Evolutionary conservation across 345 rosid genomes (phyloP).

Genomic region (Salix brachista): DNA sequence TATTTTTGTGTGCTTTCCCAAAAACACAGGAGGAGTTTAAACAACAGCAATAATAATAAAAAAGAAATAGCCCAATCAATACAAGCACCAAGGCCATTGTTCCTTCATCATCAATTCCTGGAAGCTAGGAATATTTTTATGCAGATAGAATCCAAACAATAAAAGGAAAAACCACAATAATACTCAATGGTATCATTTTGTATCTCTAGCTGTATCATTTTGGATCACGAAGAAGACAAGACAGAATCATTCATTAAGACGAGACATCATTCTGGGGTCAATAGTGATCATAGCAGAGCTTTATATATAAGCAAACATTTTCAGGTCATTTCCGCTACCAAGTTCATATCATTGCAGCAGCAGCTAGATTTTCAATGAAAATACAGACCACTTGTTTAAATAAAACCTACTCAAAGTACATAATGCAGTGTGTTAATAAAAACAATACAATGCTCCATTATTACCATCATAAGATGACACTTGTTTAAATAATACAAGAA

Average conservation of each 20-base stretch:
- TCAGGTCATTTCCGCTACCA: not conserved
- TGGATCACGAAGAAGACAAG: not conserved
- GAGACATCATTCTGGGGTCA: not conserved
- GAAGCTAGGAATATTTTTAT: not conserved
- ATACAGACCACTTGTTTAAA: not conserved
- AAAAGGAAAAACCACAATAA: not conserved
- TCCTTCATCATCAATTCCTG: not conserved
- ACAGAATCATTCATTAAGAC: not conserved
- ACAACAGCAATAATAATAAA: no score
- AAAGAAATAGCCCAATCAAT: not conserved
- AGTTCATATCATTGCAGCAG: not conserved
- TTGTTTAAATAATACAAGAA: slow-evolving; percentile 15
- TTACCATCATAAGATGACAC: slow-evolving; percentile 14
- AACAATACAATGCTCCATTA: slow-evolving; percentile 4
- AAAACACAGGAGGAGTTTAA: no score
- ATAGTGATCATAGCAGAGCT: not conserved
- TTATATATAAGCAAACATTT: not conserved
- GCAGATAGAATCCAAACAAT: not conserved
- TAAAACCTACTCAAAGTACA: not conserved
- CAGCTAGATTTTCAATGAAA: not conserved
- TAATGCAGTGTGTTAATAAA: not conserved
- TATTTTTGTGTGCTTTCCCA: no score
- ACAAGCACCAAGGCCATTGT: not conserved
- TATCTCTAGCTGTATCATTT: not conserved
- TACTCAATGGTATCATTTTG: not conserved